Conservation (phyloP, 2,329 filamentous ascomycete species). For the Talaromyces verruculosus region DNA sequence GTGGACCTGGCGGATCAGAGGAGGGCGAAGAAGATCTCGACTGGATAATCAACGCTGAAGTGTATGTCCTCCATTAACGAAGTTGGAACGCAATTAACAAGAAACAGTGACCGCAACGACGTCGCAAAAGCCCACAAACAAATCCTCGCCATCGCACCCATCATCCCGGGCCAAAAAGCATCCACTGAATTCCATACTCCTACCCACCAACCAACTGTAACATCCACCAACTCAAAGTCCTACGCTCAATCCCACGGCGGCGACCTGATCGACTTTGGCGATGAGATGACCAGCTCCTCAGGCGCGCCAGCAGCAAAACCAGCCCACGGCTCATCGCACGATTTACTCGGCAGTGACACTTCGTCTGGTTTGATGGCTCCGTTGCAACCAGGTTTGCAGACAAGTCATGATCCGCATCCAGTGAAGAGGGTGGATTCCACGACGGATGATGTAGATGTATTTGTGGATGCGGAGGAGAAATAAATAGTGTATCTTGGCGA, state of each 20-base stretch:
- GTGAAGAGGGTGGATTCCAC: conserved; percentile 41
- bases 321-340: conserved; percentile 16
- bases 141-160: conserved; percentile 80
- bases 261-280: conserved; percentile 32
- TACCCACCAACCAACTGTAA: conserved; percentile 20
- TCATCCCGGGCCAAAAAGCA: conserved; percentile 72
- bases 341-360: conserved; percentile 24
- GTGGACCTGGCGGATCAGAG: conserved; percentile 68
- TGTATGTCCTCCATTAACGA: conserved; percentile 55
- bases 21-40: conserved; percentile 87
- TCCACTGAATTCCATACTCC: conserved; percentile 55
- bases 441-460: conserved; percentile 43
- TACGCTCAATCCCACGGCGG: conserved; percentile 8
- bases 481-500: conserved; percentile 18
- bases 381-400: conserved; percentile 20
- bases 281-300: conserved; percentile 3
- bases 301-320: conserved; percentile 7
- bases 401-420: conserved; percentile 21
- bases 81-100: neutral
- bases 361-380: conserved; percentile 25
- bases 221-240: neutral
- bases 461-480: conserved; percentile 45
- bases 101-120: conserved; percentile 59
- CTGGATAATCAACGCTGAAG: conserved; percentile 85
- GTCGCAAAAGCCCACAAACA: conserved; percentile 74